phyloP scores from a whole-genome alignment of 805 yeast species.

The Saccharomycopsis sp. region DNA sequence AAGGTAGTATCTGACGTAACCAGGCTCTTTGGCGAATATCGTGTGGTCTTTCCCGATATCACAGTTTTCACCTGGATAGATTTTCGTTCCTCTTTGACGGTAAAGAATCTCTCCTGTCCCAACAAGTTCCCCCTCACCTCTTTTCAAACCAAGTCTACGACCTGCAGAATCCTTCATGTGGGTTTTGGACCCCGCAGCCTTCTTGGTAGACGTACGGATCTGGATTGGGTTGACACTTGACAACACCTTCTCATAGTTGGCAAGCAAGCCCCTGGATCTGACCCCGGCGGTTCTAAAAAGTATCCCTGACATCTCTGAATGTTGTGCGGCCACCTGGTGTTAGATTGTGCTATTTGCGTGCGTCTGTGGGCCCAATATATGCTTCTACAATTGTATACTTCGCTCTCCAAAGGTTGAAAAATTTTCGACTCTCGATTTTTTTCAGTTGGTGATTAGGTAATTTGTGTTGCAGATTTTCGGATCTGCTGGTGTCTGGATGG shows the following conservation, averaged over 20 bases:
- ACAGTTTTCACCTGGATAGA: constrained; percentile 90
- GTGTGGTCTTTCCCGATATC: constrained; percentile 93
- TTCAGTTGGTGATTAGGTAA: too few species aligned
- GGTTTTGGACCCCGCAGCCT: constrained; percentile 92
- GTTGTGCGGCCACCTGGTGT: too few species aligned
- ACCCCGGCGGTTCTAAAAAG: not conserved
- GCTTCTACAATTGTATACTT: not conserved
- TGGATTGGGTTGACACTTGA: constrained; percentile 22
- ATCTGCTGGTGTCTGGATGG: too few species aligned
- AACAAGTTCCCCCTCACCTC: constrained; percentile 66
- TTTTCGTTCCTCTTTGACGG: constrained; percentile 92
- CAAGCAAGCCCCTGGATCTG: not conserved
- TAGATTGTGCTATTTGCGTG: not conserved
- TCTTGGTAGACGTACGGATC: constrained; percentile 87
- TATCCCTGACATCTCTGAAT: not conserved
- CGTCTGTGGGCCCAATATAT: not conserved
- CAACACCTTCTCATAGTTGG: not conserved
- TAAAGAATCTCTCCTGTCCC: constrained; percentile 78
- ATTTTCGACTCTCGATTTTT: not conserved
- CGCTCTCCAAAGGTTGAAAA: not conserved
- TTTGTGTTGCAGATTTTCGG: too few species aligned
- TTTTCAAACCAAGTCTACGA: constrained; percentile 87
- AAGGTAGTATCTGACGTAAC: constrained; percentile 81
- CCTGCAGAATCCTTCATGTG: constrained; percentile 93
- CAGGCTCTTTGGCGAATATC: constrained; percentile 84